These are phyloP conservation scores for Epichloe festucae DNA, from an alignment of 2,329 filamentous ascomycete genomes.

Conservation along the genomic window DNA sequence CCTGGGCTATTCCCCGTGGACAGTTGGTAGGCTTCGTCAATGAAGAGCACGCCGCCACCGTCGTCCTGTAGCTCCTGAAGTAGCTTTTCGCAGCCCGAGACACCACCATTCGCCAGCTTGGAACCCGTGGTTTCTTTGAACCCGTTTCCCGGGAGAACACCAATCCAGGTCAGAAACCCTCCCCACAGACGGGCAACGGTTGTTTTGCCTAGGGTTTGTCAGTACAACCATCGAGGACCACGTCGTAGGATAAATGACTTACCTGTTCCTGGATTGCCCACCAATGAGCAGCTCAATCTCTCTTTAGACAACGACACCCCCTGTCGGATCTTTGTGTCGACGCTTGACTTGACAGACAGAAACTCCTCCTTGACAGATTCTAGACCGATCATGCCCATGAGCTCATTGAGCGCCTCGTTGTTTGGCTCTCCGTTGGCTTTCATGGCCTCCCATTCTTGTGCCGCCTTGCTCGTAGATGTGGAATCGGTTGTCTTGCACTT, in stretches of 20 bases:
- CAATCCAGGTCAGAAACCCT: conserved; percentile 47
- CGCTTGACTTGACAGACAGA: conserved; percentile 46
- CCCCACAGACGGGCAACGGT: conserved; percentile 62
- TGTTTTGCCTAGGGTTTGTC: conserved; percentile 40
- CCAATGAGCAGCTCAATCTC: conserved; percentile 46
- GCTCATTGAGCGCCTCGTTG: conserved; percentile 42
- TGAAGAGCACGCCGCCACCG: conserved; percentile 59
- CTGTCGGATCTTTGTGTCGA: conserved; percentile 50
- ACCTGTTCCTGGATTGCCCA: conserved; percentile 69
- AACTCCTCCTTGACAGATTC: conserved; percentile 55
- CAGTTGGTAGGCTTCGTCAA: conserved; percentile 71
- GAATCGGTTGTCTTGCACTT: neutral
- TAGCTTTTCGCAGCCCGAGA: conserved; percentile 41
- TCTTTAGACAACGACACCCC: conserved; percentile 38
- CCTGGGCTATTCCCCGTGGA: conserved; percentile 42
- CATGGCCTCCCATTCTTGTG: conserved; percentile 47
- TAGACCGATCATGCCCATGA: conserved; percentile 61
- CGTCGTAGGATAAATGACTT: conserved; percentile 9
- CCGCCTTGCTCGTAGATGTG: conserved; percentile 16
- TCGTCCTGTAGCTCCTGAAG: conserved; percentile 33
- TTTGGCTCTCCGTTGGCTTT: conserved; percentile 38
- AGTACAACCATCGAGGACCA: no score
- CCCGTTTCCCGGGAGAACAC: conserved; percentile 43
- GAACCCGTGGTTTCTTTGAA: conserved; percentile 61
- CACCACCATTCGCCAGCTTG: conserved; percentile 48